These are phyloP conservation scores for Solanum lycopersicoides DNA, from an alignment of 257 asterid genomes.

Conservation along the genomic window DNA sequence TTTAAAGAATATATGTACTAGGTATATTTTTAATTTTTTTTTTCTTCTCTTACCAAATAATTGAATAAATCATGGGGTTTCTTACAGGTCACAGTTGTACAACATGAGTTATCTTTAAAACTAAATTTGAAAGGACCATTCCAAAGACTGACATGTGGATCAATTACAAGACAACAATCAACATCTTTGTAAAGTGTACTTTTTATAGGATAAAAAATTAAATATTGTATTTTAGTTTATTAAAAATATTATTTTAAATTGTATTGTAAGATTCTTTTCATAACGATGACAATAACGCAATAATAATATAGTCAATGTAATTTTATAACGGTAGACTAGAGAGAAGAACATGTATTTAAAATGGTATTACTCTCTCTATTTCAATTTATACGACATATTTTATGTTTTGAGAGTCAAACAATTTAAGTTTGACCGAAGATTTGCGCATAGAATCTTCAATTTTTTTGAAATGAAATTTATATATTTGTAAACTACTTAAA, in stretches of 20 bases:
- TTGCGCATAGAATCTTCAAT: too few species aligned
- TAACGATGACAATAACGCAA: neutral
- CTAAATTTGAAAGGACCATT: neutral
- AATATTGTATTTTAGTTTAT: neutral
- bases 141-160: constrained; percentile 14
- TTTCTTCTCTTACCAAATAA: constrained; percentile 12
- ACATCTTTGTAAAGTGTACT: constrained; percentile 34
- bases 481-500: too few species aligned
- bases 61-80: constrained; percentile 11
- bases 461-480: too few species aligned
- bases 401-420: too few species aligned
- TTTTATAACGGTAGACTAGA: neutral
- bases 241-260: neutral
- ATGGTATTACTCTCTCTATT: too few species aligned
- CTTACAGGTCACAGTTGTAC: neutral
- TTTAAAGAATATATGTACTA: neutral
- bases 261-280: neutral
- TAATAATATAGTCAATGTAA: neutral
- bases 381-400: too few species aligned
- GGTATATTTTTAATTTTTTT: neutral
- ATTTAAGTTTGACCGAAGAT: too few species aligned
- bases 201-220: neutral
- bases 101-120: neutral
- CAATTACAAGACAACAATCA: constrained; percentile 24
- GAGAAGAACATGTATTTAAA: neutral